Base-by-base conservation (phyloP, 768 basidiomycete species). In the Strobilomyces echinocephalus region DNA sequence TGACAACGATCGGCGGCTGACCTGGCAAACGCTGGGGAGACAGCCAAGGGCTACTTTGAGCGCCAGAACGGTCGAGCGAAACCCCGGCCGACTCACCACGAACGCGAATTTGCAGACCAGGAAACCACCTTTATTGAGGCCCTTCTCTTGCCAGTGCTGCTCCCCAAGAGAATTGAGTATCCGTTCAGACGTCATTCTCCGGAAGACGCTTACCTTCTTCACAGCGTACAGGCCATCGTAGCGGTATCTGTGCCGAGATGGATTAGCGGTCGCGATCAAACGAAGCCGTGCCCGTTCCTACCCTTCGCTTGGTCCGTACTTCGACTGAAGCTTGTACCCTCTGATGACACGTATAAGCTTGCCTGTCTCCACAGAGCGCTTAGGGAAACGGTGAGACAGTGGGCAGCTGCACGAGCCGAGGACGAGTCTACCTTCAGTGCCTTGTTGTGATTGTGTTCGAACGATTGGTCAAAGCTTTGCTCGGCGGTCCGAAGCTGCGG, bases 211-310 rank as follows among this genome's bases (percentile, higher is more conserved):
- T 55, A 81, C 88, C 74, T 84, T 83, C 69, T 87, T 87, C 15
- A 92, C 87, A 2, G 63, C 72, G 64, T 95, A 97, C 11, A 97
- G 74, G 1, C 94, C 94, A 60, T 95, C 93, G 63, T 97, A 97
- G 9, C 92, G 83, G 65, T 94, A 97, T 24, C 89, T 88, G 49
- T 8, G 21, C 24, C 3, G 24, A 26, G 12, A 10, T 12, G 26
- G 26, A 28, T 55, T 0, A 45, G 33, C 24, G 24, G 50, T 34
- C 20, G 34, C 36, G 21, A 34, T 10, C 42, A n/a, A 8, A 46
- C 12, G 26, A 46, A 40, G 11, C 16, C 9, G 10, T 2, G 55
- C 12, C 46, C 9, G 15, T 15, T 55, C 69, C 48, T 59, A 87
- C 84, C 92, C 92, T 76, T 88, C 84, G 24, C 70, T 75, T 6